phyloP scores from a whole-genome alignment of 169 alveolate genomes.

The Plasmodium berghei region DNA sequence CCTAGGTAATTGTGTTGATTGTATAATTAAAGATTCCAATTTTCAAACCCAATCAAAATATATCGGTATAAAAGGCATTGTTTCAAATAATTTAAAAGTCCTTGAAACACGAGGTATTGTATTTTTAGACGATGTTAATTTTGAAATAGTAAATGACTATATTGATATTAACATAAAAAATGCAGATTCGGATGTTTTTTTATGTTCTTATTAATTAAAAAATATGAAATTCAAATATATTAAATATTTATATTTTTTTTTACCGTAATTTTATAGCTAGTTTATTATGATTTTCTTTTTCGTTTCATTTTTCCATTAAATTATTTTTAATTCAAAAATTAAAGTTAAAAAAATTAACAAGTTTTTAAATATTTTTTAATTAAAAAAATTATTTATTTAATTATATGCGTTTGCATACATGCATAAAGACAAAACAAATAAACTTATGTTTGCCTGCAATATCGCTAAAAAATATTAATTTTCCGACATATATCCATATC shows the following conservation, averaged over 20 bases:
- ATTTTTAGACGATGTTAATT: constrained; percentile 52
- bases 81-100: constrained; percentile 62
- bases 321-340: too few species aligned
- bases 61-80: constrained; percentile 68
- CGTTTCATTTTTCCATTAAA: too few species aligned
- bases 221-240: neutral
- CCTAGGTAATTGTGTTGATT: constrained; percentile 58
- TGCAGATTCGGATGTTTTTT: constrained; percentile 52
- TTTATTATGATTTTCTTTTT: too few species aligned
- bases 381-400: too few species aligned
- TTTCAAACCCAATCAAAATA: constrained; percentile 15
- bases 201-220: constrained; percentile 31
- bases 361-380: too few species aligned
- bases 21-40: constrained; percentile 22
- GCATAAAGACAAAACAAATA: too few species aligned
- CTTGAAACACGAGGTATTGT: constrained; percentile 58
- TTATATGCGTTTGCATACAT: too few species aligned
- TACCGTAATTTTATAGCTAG: neutral
- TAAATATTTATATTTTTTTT: neutral
- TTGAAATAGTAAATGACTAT: constrained; percentile 68
- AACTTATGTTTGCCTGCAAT: too few species aligned
- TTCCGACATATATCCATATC: too few species aligned
- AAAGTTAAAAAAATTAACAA: too few species aligned
- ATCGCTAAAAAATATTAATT: too few species aligned
- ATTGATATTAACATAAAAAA: constrained; percentile 49